These are phyloP conservation scores for Triticum aestivum DNA, from an alignment of 176 grass and related monocot species.

Conservation along the genomic window IWGSC_CS_RefSeq_v2.1 NC_057797.1:739404778-739405277, in stretches of 20 bases:
- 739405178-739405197: background rate
- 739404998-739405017: too few species aligned
- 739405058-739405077: too few species aligned
- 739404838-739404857: conserved; percentile 27
- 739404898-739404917: background rate
- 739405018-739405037: too few species aligned
- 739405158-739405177: too few species aligned
- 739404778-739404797: background rate
- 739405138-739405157: too few species aligned
- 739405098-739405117: too few species aligned
- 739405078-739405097: too few species aligned
- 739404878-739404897: background rate
- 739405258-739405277: background rate
- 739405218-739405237: background rate
- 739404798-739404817: conserved; percentile 36
- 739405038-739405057: too few species aligned
- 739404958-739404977: too few species aligned
- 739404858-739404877: background rate
- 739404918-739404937: background rate
- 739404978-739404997: too few species aligned
- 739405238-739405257: background rate
- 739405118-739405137: too few species aligned
- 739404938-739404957: background rate
- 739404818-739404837: conserved; percentile 36
- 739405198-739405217: background rate